Evolutionary conservation across 495 filamentous ascomycete species (phyloP).

Genomic region (Antarctomyces pellizariae): DNA sequence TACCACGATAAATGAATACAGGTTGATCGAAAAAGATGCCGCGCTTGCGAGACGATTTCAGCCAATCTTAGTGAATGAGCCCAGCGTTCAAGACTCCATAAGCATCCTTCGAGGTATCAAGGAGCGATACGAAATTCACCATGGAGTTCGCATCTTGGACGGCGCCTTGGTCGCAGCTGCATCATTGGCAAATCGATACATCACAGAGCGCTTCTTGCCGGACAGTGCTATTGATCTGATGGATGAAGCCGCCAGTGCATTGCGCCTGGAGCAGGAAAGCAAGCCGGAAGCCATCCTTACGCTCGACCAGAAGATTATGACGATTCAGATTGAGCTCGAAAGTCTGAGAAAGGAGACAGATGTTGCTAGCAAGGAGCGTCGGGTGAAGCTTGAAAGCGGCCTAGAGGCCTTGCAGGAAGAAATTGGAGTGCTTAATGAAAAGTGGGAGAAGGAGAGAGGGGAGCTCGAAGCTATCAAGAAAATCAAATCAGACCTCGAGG

Average conservation of each 20-base stretch:
- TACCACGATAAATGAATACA: slow-evolving; percentile 80
- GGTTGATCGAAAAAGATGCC: slow-evolving; percentile 86
- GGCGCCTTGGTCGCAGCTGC: slow-evolving; percentile 80
- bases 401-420: slow-evolving; percentile 55
- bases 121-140: slow-evolving; percentile 90
- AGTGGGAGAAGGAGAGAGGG: slow-evolving; percentile 75
- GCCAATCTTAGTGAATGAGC: slow-evolving; percentile 74
- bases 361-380: slow-evolving; percentile 63
- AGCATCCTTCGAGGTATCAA: slow-evolving; percentile 94
- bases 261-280: slow-evolving; percentile 86
- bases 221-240: slow-evolving; percentile 96
- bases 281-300: slow-evolving; percentile 83
- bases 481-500: slow-evolving; percentile 64
- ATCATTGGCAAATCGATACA: slow-evolving; percentile 81
- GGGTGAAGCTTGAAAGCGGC: slow-evolving; percentile 55
- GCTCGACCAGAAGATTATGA: slow-evolving; percentile 85
- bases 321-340: slow-evolving; percentile 91
- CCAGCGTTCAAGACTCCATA: slow-evolving; percentile 75
- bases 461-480: slow-evolving; percentile 72
- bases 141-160: slow-evolving; percentile 84
- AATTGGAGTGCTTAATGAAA: slow-evolving; percentile 35
- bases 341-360: slow-evolving; percentile 90
- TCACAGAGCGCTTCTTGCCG: slow-evolving; percentile 84
- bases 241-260: slow-evolving; percentile 79
- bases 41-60: slow-evolving; percentile 85